A percentile compares a stretch with the other conserved stretches of the same genome.
Evolutionary conservation across 441 rosid genomes (phyloP).

Genomic region (Croton laevigatus): DNA sequence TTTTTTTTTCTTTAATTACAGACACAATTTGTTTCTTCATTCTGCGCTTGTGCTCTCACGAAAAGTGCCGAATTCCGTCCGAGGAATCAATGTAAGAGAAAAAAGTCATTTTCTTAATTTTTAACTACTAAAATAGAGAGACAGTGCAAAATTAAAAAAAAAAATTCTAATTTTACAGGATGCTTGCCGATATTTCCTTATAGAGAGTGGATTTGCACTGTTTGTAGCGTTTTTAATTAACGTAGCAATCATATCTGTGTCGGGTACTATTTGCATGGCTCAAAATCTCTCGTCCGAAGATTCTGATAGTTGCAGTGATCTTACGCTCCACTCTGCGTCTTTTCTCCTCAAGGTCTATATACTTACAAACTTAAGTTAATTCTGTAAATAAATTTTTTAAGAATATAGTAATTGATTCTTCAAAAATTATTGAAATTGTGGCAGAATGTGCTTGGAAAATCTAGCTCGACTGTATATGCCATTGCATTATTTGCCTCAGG

Average conservation of each 20-base stretch:
- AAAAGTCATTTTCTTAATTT: too few relatives aligned
- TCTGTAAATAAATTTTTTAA: too few relatives aligned
- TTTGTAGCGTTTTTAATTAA: conserved; percentile 60
- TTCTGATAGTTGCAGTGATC: conserved; percentile 36
- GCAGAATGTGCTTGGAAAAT: conserved; percentile 68
- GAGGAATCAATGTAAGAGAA: conserved; percentile 47
- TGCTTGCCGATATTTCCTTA: conserved; percentile 57
- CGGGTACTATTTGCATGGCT: conserved; percentile 45
- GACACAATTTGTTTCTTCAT: conserved; percentile 71
- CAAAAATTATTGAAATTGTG: too few relatives aligned
- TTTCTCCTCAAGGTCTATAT: conserved; percentile 53
- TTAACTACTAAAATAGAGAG: too few relatives aligned
- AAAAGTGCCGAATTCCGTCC: conserved; percentile 53
- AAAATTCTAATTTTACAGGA: conserved; percentile 28
- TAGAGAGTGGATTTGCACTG: conserved; percentile 66
- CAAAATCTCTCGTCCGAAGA: conserved; percentile 25
- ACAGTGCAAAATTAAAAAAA: too few relatives aligned
- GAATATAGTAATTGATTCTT: neutral
- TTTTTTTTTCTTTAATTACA: conserved; percentile 9
- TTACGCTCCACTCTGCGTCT: conserved; percentile 60
- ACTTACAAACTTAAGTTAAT: too few relatives aligned
- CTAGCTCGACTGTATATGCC: conserved; percentile 55
- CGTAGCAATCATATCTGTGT: conserved; percentile 49
- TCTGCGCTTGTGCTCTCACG: conserved; percentile 71
- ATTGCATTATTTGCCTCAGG: conserved; percentile 66